Base-by-base conservation (phyloP, 2,329 filamentous ascomycete species). In the Penicillium sclerotiorum region DNA sequence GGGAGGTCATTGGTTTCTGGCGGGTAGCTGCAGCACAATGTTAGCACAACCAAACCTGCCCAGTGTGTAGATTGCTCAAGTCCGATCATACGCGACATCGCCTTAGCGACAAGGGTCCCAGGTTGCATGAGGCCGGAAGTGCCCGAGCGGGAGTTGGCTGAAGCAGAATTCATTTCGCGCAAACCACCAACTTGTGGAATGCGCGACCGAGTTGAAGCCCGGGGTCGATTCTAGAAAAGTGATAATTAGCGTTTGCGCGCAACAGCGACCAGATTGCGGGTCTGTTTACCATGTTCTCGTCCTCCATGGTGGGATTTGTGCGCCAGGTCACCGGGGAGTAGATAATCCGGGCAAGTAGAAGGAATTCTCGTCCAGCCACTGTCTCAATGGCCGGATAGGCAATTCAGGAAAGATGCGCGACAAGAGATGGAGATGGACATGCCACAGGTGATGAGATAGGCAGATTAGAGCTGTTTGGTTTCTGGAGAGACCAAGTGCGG, bases 121-220 rank as follows among this genome's bases (percentile, higher is more conserved):
- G 73, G 71, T 9, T 76, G 74, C 42, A 70, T 68, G 66, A 81
- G n/a, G n/a, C n/a, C n/a, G n/a, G n/a, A n/a, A n/a, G n/a, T 73
- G 53, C 61, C 67, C 1, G 70, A 71, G 45, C 66, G 66, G 32
- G 81, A 78, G 58, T 87, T 87, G 57, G 76, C 77, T 33, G 73
- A 74, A 11, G 79, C 73, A 4, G 76, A 70, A 23, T 73, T 78
- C 66, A 83, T 71, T 60, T 84, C 81, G 50, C 64, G 66, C 33
- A 84, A 72, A 12, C 68, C 63, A 9, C 43, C 43, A 23, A 54
- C 57, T 33, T 64, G 62, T 8, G 68, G 69, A 22, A 70, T 64
- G 53, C 67, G 65, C 32, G 57, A 62, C 18, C 62, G 66, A 53
- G 58, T 61, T 8, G 57, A 53, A 3, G 58, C 36, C 43, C 60